Evolutionary conservation across 495 filamentous ascomycete genomes (phyloP).

Genomic region (Podospora anserina): DNA sequence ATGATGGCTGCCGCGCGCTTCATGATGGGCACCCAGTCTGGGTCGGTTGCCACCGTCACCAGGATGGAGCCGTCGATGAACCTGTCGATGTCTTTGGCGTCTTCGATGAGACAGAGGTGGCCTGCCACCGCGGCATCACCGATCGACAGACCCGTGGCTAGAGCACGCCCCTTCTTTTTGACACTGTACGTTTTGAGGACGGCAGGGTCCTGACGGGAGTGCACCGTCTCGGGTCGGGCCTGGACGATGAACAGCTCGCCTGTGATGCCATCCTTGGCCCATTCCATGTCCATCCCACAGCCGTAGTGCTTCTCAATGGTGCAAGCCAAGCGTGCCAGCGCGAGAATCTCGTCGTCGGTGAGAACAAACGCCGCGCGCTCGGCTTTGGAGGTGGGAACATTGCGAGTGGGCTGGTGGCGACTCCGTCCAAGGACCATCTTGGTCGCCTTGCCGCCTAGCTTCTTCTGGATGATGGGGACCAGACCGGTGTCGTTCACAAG

Average conservation of each 20-base stretch:
- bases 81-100: constrained; percentile 29
- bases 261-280: constrained; percentile 39
- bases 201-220: constrained; percentile 31
- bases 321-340: constrained; percentile 38
- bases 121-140: constrained; percentile 38
- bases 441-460: constrained; percentile 25
- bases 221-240: constrained; percentile 39
- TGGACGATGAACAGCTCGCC: constrained; percentile 38
- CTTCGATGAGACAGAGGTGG: constrained; percentile 34
- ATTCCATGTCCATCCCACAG: constrained; percentile 41
- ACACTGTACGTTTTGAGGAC: constrained; percentile 35
- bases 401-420: constrained; percentile 26
- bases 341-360: constrained; percentile 33
- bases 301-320: constrained; percentile 37
- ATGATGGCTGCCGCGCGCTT: constrained; percentile 36
- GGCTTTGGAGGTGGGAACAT: constrained; percentile 38
- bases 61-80: constrained; percentile 35
- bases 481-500: constrained; percentile 19
- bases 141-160: constrained; percentile 31
- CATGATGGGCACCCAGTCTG: constrained; percentile 43
- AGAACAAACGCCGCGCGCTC: constrained; percentile 34
- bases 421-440: constrained; percentile 26
- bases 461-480: constrained; percentile 26
- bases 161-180: constrained; percentile 26
- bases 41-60: constrained; percentile 35